Conservation (phyloP, 2,329 filamentous ascomycete genomes). For the Malbranchea cinnamomea region DNA sequence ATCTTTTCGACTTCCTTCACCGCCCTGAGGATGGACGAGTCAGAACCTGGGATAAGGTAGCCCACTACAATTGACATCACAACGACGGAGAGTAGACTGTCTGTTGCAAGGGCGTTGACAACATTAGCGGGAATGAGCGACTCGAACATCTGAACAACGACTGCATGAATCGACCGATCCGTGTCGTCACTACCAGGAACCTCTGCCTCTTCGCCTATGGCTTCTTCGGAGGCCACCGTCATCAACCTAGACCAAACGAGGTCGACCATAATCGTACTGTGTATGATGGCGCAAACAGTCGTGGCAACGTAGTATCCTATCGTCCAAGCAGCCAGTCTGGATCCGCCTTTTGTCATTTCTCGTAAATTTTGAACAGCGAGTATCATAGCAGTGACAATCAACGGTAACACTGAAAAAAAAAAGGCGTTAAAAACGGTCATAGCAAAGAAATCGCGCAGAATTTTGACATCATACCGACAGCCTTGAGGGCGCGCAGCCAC, state of each 20-base stretch:
- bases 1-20: conserved; percentile 35
- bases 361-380: conserved; percentile 36
- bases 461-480: conserved; percentile 31
- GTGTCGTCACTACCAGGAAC: too few species aligned
- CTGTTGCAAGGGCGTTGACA: conserved; percentile 31
- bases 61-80: conserved; percentile 34
- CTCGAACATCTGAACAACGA: conserved; percentile 35
- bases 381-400: conserved; percentile 40
- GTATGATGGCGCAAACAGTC: conserved; percentile 35
- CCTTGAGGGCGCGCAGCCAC: conserved; percentile 36
- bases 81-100: conserved; percentile 34
- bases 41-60: conserved; percentile 29
- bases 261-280: conserved; percentile 32
- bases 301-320: conserved; percentile 37
- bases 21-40: conserved; percentile 28
- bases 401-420: conserved; percentile 33
- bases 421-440: neutral
- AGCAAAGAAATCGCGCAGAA: neutral
- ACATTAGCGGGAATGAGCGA: conserved; percentile 37
- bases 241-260: conserved; percentile 37
- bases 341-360: conserved; percentile 31
- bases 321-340: conserved; percentile 34
- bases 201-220: conserved; percentile 20
- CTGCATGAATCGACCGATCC: conserved; percentile 20
- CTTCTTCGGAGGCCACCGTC: conserved; percentile 14